phyloP scores from a whole-genome alignment of 202 grass and related monocot species.

The Panicum hallii region DNA sequence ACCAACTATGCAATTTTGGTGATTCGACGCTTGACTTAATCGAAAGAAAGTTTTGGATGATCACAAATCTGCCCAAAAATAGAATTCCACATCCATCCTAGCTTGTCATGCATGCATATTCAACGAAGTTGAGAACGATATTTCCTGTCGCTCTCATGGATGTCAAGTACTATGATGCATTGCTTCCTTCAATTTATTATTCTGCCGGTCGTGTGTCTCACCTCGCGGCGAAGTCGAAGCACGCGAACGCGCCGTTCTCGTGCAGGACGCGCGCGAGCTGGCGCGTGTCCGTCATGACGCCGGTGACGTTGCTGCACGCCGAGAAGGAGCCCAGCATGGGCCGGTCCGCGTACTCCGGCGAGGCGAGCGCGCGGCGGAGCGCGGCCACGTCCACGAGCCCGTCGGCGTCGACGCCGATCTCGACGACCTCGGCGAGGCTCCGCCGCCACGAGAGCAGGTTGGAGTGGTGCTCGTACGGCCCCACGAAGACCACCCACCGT shows the following conservation, averaged over 20 bases:
- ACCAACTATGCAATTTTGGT: background rate
- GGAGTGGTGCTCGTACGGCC: conserved; percentile 91
- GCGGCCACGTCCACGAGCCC: conserved; percentile 63
- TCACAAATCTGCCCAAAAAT: background rate
- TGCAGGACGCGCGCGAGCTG: conserved; percentile 64
- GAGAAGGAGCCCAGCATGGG: conserved; percentile 89
- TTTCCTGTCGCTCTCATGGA: background rate
- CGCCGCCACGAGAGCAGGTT: conserved; percentile 88
- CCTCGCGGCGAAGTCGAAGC: conserved; percentile 92
- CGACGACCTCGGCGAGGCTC: conserved; percentile 74
- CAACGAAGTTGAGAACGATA: background rate
- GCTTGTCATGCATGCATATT: background rate
- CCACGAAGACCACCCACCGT: conserved; percentile 79
- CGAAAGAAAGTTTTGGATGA: background rate
- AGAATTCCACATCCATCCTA: background rate
- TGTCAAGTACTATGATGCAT: background rate
- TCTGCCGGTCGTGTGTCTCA: background rate
- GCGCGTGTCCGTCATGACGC: conserved; percentile 63
- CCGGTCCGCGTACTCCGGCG: conserved; percentile 33
- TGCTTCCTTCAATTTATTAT: background rate
- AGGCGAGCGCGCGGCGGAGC: conserved; percentile 45
- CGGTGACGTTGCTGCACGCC: conserved; percentile 90
- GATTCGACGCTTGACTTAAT: background rate
- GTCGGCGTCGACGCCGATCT: conserved; percentile 57
- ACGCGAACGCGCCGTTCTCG: conserved; percentile 71